phyloP scores from a whole-genome alignment of 352 stramenopile genomes.

The Blastocystis sp. region DNA sequence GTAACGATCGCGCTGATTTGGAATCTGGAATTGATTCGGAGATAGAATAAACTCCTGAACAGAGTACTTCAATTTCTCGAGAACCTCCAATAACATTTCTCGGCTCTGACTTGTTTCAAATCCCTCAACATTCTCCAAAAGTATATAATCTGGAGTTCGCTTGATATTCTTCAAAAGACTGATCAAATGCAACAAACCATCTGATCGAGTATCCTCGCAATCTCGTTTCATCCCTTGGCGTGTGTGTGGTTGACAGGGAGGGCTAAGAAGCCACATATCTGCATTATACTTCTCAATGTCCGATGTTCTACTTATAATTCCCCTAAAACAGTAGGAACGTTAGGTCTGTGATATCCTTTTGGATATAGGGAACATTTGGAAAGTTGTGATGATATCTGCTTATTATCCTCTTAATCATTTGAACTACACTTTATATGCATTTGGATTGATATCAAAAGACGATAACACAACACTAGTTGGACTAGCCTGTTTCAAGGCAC shows the following conservation, averaged over 20 bases:
- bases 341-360: constrained; percentile 60
- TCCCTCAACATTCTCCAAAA: constrained; percentile 67
- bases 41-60: constrained; percentile 67
- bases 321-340: background rate
- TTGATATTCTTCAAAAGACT: background rate
- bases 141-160: constrained; percentile 1
- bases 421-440: constrained; percentile 58
- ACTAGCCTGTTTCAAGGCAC: constrained; percentile 4
- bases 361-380: constrained; percentile 58
- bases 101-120: constrained; percentile 62
- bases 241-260: constrained; percentile 66
- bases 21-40: constrained; percentile 63
- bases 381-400: constrained; percentile 65
- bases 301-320: background rate
- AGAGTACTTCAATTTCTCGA: constrained; percentile 19
- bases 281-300: constrained; percentile 30
- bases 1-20: constrained; percentile 64
- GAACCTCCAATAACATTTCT: background rate
- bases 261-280: constrained; percentile 64
- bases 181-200: constrained; percentile 62
- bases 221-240: constrained; percentile 55
- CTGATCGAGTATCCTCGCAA: constrained; percentile 37
- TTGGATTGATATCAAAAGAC: constrained; percentile 67
- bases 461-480: constrained; percentile 9
- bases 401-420: background rate